A percentile compares a stretch with the other conserved stretches of the same genome.
phyloP scores from a whole-genome alignment of 2,329 filamentous ascomycete species.

The Fonsecaea erecta region DNA sequence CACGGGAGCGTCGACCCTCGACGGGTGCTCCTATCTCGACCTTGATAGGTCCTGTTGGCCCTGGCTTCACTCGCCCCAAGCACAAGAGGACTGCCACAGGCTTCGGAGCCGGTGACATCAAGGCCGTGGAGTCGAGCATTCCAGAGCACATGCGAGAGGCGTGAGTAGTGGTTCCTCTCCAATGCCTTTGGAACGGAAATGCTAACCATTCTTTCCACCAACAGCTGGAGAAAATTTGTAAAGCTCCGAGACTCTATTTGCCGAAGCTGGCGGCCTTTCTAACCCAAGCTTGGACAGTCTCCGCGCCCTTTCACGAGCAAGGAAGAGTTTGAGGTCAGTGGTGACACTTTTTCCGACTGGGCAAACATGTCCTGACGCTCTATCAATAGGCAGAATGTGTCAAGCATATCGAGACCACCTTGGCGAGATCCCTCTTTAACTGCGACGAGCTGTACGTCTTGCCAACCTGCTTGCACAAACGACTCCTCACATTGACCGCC shows the following conservation, averaged over 20 bases:
- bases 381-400: constrained; percentile 74
- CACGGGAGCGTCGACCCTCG: constrained; percentile 79
- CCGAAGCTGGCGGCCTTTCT: not conserved
- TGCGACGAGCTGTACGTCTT: constrained; percentile 75
- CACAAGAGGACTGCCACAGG: constrained; percentile 97
- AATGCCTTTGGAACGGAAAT: constrained; percentile 24
- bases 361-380: constrained; percentile 22
- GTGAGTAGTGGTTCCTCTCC: constrained; percentile 61
- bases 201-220: constrained; percentile 6
- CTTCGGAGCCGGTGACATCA: constrained; percentile 88
- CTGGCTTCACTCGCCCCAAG: constrained; percentile 86
- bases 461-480: not conserved
- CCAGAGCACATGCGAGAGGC: constrained; percentile 85
- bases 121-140: constrained; percentile 87
- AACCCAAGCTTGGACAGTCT: constrained; percentile 49
- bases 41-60: constrained; percentile 83
- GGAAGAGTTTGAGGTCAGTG: constrained; percentile 72
- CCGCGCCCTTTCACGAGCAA: constrained; percentile 73
- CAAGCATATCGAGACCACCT: constrained; percentile 91
- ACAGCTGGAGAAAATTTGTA: constrained; percentile 61
- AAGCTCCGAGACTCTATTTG: not conserved
- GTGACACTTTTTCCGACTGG: not conserved
- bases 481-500: constrained; percentile 21
- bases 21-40: constrained; percentile 82
- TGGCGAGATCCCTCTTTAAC: constrained; percentile 96